A percentile compares a stretch with the other conserved stretches of the same genome.
phyloP scores from a whole-genome alignment of 192 early-diverging fungal genomes.

The Gonapodya prolifera region DNA sequence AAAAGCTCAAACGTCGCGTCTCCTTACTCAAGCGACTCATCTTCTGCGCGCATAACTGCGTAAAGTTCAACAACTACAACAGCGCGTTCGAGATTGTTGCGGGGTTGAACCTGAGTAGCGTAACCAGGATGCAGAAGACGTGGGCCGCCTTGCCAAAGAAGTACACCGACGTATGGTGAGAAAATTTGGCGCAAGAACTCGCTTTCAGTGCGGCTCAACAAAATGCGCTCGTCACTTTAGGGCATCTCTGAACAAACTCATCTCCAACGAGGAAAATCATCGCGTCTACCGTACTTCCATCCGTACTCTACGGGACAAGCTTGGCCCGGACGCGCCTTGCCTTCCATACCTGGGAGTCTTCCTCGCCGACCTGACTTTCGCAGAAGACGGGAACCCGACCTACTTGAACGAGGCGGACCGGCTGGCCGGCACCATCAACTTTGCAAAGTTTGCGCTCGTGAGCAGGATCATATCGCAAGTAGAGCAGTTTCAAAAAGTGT shows the following conservation, averaged over 20 bases:
- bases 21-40: conserved; percentile 37
- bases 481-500: conserved; percentile 12
- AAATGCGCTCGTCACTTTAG: not conserved
- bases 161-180: conserved; percentile 44
- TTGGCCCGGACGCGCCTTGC: conserved; percentile 37
- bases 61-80: conserved; percentile 54
- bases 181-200: not conserved
- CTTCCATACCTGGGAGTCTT: conserved; percentile 71
- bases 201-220: not conserved
- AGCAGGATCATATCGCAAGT: conserved; percentile 18
- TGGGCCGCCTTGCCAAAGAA: conserved; percentile 54
- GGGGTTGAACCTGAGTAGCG: conserved; percentile 56
- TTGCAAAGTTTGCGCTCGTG: conserved; percentile 29
- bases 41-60: conserved; percentile 32
- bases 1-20: conserved; percentile 28
- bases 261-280: conserved; percentile 38
- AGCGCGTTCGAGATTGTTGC: conserved; percentile 66
- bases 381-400: conserved; percentile 70
- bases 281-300: conserved; percentile 22
- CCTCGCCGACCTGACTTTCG: conserved; percentile 70
- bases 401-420: conserved; percentile 18
- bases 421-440: conserved; percentile 20
- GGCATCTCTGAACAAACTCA: conserved; percentile 35
- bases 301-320: not conserved
- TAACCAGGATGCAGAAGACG: conserved; percentile 56